These are phyloP conservation scores for Ascochyta koolunga DNA, from an alignment of 2,329 filamentous ascomycete genomes.

Conservation along the genomic window DNA sequence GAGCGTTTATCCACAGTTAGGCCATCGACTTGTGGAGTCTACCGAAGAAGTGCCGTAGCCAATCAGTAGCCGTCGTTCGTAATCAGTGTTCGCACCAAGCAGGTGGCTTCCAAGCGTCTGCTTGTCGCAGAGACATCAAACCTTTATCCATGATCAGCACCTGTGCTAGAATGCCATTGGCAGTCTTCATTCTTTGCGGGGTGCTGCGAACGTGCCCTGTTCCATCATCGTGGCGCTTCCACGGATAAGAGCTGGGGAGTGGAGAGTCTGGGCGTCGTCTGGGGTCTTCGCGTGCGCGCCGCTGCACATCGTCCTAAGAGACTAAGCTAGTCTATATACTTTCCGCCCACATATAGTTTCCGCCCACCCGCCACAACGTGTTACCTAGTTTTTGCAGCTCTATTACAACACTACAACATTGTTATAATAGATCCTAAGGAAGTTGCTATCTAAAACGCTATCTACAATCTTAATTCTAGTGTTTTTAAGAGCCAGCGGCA, in stretches of 20 bases:
- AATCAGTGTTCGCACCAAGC: constrained; percentile 6
- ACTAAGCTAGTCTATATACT: too few relatives aligned
- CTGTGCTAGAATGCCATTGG: constrained; percentile 8
- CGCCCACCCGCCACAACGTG: too few relatives aligned
- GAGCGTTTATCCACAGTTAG: constrained; percentile 9
- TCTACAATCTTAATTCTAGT: too few relatives aligned
- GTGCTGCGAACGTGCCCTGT: constrained; percentile 10
- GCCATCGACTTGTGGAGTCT: background rate
- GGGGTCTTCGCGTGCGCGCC: constrained; percentile 15
- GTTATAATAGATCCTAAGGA: too few relatives aligned
- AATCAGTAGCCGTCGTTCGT: background rate
- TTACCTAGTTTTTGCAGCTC: too few relatives aligned
- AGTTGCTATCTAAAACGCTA: too few relatives aligned
- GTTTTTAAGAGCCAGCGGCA: too few relatives aligned
- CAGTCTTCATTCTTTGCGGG: constrained; percentile 9
- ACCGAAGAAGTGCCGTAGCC: constrained; percentile 3
- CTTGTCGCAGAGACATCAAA: background rate
- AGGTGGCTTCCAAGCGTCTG: constrained; percentile 1
- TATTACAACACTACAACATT: too few relatives aligned
- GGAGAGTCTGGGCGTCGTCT: constrained; percentile 12
- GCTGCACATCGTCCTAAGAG: constrained; percentile 2
- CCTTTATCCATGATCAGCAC: constrained; percentile 9
- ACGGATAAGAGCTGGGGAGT: constrained; percentile 18
- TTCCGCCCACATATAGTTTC: too few relatives aligned
- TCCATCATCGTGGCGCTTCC: constrained; percentile 10